Conservation (phyloP, 768 basidiomycete species). For the Kwoniella newhampshirensis region DNA sequence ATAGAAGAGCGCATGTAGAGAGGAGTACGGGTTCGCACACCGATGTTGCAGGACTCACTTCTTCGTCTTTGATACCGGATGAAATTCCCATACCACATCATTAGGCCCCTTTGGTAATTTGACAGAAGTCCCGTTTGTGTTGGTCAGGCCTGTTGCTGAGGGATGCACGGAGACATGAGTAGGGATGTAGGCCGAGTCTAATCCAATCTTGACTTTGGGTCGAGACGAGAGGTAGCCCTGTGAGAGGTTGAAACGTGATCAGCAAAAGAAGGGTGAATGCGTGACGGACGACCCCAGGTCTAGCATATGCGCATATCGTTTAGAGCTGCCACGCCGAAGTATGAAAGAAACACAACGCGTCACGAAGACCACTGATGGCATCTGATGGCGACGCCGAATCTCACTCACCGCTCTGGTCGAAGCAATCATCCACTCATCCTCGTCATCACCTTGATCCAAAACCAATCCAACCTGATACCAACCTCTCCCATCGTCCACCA, state of each 20-base stretch:
- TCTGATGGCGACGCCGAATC: neutral
- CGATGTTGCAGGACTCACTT: conserved; percentile 1
- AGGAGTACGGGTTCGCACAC: neutral
- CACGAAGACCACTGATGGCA: neutral
- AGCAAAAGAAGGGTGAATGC: neutral
- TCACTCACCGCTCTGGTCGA: conserved; percentile 31
- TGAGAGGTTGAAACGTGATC: neutral
- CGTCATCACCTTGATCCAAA: conserved; percentile 3
- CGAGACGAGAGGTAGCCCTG: conserved; percentile 15
- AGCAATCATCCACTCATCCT: conserved; percentile 23
- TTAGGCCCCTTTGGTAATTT: neutral
- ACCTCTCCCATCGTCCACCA: conserved; percentile 21
- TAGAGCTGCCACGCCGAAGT: no score
- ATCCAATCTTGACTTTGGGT: conserved; percentile 5
- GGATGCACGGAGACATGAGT: neutral
- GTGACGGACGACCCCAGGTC: no score
- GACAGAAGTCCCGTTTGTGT: neutral
- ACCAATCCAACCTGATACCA: conserved; percentile 41
- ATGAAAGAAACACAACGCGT: no score
- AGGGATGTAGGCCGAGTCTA: neutral
- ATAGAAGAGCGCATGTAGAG: neutral
- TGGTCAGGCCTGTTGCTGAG: neutral
- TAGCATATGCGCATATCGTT: no score
- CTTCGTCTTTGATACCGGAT: neutral
- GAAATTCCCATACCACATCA: neutral